These are phyloP conservation scores for Phytophthora meadii DNA, from an alignment of 352 stramenopile genomes.

Conservation along the genomic window DNA sequence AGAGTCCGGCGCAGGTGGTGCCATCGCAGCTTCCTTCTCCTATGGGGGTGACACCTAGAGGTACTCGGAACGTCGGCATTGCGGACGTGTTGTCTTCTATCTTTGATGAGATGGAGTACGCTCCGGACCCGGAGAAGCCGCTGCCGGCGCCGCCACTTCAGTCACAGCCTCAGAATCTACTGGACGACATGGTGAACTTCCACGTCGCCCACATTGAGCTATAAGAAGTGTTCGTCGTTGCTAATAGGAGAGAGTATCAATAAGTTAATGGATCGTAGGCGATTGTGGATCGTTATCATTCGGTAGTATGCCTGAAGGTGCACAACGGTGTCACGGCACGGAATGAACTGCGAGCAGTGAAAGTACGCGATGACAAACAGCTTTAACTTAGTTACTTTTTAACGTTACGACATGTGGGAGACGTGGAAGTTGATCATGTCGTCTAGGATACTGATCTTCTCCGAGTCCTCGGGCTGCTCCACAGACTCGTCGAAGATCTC, in stretches of 20 bases:
- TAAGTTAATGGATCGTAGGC: conserved; percentile 27
- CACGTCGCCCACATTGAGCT: conserved; percentile 46
- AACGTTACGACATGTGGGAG: conserved; percentile 36
- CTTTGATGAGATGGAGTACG: conserved; percentile 48
- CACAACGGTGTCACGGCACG: conserved; percentile 3
- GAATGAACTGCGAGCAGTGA: conserved; percentile 22
- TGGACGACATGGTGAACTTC: conserved; percentile 59
- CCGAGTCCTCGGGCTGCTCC: conserved; percentile 14
- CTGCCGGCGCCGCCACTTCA: conserved; percentile 23
- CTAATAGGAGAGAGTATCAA: conserved; percentile 13
- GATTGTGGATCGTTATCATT: conserved; percentile 24
- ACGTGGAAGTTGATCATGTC: conserved; percentile 64
- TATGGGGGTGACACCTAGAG: conserved; percentile 13
- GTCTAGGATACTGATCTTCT: conserved; percentile 46
- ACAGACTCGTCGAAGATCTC: conserved; percentile 50
- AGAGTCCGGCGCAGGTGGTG: conserved; percentile 18
- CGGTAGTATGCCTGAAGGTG: conserved; percentile 2
- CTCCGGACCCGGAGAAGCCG: conserved; percentile 25
- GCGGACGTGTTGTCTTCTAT: conserved; percentile 42
- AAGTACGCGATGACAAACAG: conserved; percentile 24
- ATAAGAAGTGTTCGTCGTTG: conserved; percentile 10
- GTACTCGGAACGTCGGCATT: conserved; percentile 25
- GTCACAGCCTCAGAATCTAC: conserved; percentile 33
- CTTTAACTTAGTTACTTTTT: conserved; percentile 29
- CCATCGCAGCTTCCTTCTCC: conserved; percentile 28